Evolutionary conservation across 106 monocot genomes (phyloP).

Genomic region (Dioscorea alata): DNA sequence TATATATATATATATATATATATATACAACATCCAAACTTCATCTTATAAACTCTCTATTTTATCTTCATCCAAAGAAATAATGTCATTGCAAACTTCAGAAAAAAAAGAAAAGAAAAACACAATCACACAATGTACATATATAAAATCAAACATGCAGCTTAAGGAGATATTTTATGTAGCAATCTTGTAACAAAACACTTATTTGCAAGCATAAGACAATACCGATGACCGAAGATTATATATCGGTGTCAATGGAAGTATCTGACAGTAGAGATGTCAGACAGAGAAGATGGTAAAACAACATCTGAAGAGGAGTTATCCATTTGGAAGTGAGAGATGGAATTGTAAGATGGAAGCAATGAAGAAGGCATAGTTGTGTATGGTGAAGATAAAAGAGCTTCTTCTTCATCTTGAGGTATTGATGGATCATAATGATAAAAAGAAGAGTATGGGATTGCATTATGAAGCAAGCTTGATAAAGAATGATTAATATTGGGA

Average conservation of each 20-base stretch:
- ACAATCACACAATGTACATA: no score
- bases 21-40: no score
- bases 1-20: no score
- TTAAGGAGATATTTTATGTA: no score
- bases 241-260: background rate
- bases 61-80: no score
- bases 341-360: slow-evolving; percentile 9
- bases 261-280: background rate
- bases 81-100: no score
- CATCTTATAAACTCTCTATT: no score
- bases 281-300: background rate
- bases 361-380: background rate
- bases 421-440: slow-evolving; percentile 15
- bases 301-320: background rate
- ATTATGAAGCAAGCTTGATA: background rate
- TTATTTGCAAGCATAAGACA: no score
- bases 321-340: slow-evolving; percentile 6
- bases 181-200: no score
- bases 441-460: slow-evolving; percentile 9
- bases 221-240: no score
- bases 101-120: no score
- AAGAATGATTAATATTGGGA: background rate
- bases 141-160: no score
- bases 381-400: background rate
- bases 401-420: slow-evolving; percentile 5